Conservation (phyloP, 768 basidiomycete genomes). For the Auricularia auricula-judae region DNA sequence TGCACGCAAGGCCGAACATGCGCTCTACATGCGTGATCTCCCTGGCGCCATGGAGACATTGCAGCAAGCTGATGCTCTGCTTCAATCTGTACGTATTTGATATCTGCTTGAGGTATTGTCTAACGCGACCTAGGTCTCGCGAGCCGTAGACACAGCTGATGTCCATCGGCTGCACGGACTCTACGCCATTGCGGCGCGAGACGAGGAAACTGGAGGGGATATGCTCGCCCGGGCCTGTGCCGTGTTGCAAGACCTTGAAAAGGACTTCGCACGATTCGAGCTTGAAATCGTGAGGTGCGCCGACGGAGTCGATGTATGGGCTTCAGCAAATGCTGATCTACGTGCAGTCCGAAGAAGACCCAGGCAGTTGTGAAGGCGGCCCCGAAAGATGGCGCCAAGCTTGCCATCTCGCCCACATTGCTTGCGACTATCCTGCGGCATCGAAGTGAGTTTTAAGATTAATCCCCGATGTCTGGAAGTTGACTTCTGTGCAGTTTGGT, state of each 20-base stretch:
- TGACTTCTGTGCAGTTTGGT: constrained; percentile 40
- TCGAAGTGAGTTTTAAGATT: constrained; percentile 42
- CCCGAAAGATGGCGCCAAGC: constrained; percentile 14
- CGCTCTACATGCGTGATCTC: constrained; percentile 49
- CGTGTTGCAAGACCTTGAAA: constrained; percentile 53
- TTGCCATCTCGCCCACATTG: constrained; percentile 48
- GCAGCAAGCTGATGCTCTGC: constrained; percentile 33
- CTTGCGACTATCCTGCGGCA: constrained; percentile 52
- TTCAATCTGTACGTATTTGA: constrained; percentile 27
- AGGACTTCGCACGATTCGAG: constrained; percentile 42
- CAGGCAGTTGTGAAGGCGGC: neutral
- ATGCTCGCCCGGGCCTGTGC: constrained; percentile 45
- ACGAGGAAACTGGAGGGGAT: constrained; percentile 33
- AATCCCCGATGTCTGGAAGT: neutral
- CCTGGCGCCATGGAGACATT: constrained; percentile 48
- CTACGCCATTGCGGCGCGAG: constrained; percentile 30
- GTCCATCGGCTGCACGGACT: constrained; percentile 46
- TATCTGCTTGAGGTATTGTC: constrained; percentile 6
- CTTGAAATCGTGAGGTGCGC: constrained; percentile 33
- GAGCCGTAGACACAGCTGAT: constrained; percentile 48
- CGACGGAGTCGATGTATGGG: neutral
- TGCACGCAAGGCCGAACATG: constrained; percentile 56
- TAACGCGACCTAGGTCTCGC: constrained; percentile 9
- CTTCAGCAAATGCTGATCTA: neutral
- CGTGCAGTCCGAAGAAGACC: neutral